phyloP scores from a whole-genome alignment of 768 basidiomycete species.

The Artomyces pyxidatus region DNA sequence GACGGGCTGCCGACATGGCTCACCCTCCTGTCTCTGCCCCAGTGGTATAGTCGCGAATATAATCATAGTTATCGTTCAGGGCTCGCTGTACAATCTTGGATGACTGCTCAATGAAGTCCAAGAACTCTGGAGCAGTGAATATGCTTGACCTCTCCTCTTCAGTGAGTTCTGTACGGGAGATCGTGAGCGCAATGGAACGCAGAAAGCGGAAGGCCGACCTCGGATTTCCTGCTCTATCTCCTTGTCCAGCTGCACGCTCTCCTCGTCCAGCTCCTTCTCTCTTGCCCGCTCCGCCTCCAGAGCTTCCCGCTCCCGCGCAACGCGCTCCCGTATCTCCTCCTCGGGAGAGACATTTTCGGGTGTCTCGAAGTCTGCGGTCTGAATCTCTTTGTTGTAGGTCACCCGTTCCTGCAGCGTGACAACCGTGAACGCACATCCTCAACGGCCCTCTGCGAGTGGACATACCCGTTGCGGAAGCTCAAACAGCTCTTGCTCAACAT shows the following conservation, averaged over 20 bases:
- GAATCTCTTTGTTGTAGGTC: slow-evolving; percentile 79
- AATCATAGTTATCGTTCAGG: slow-evolving; percentile 92
- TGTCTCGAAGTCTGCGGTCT: slow-evolving; percentile 60
- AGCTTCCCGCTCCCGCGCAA: slow-evolving; percentile 52
- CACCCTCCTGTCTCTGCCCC: slow-evolving; percentile 79
- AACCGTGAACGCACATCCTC: not conserved
- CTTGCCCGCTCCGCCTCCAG: slow-evolving; percentile 62
- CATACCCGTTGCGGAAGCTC: slow-evolving; percentile 82
- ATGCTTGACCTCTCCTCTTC: slow-evolving; percentile 82
- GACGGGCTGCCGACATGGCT: slow-evolving; percentile 27
- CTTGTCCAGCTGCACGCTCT: slow-evolving; percentile 74
- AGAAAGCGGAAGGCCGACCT: slow-evolving; percentile 34
- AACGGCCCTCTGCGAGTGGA: not conserved
- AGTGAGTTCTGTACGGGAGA: slow-evolving; percentile 53
- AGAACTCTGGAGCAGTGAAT: slow-evolving; percentile 81
- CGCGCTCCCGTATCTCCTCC: slow-evolving; percentile 67
- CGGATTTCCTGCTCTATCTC: slow-evolving; percentile 84
- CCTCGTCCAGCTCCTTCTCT: slow-evolving; percentile 76
- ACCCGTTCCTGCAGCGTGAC: slow-evolving; percentile 52
- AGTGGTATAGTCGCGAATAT: slow-evolving; percentile 93
- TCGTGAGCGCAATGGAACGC: not conserved
- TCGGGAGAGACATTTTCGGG: slow-evolving; percentile 46
- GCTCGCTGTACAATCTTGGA: slow-evolving; percentile 94
- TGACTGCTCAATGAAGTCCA: slow-evolving; percentile 90
- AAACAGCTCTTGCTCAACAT: slow-evolving; percentile 84